phyloP scores from a whole-genome alignment of 2,329 filamentous ascomycete species.

The Exutisphaerella laricina region DNA sequence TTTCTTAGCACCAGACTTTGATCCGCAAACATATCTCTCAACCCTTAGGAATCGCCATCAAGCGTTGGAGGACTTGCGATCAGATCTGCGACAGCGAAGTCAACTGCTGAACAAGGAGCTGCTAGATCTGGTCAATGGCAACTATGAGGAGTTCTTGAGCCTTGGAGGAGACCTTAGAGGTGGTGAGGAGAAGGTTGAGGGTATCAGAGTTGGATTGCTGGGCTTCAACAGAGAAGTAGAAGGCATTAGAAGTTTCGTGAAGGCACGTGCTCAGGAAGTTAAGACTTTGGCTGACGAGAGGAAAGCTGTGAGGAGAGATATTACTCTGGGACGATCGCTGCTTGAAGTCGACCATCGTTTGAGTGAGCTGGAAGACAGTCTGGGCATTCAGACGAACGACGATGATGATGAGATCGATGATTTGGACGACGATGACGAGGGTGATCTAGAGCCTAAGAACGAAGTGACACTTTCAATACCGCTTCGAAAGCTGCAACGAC shows the following conservation, averaged over 20 bases:
- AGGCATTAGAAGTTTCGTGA: slow-evolving; percentile 62
- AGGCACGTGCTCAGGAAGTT: slow-evolving; percentile 59
- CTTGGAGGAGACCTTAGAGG: slow-evolving; percentile 76
- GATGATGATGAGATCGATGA: slow-evolving; percentile 29
- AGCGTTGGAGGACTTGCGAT: slow-evolving; percentile 85
- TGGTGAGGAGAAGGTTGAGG: slow-evolving; percentile 86
- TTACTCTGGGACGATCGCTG: slow-evolving; percentile 58
- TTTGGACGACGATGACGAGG: slow-evolving; percentile 26
- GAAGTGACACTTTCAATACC: slow-evolving; percentile 30
- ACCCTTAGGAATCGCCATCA: slow-evolving; percentile 83
- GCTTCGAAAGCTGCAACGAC: slow-evolving; percentile 46
- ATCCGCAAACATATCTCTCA: slow-evolving; percentile 75
- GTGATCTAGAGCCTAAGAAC: slow-evolving; percentile 33
- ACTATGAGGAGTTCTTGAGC: slow-evolving; percentile 86
- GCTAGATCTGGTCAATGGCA: slow-evolving; percentile 88
- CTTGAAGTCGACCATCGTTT: slow-evolving; percentile 63
- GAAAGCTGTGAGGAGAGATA: slow-evolving; percentile 55
- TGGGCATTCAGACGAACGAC: slow-evolving; percentile 47
- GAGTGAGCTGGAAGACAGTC: slow-evolving; percentile 55
- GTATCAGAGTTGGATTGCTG: slow-evolving; percentile 78
- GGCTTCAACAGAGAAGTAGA: slow-evolving; percentile 80
- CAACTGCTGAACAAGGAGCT: slow-evolving; percentile 78
- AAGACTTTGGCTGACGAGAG: slow-evolving; percentile 60
- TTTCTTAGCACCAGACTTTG: slow-evolving; percentile 73
- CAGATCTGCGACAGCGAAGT: slow-evolving; percentile 76